These are phyloP conservation scores for Salix udensis DNA, from an alignment of 345 rosid species.

Conservation along the genomic window DNA sequence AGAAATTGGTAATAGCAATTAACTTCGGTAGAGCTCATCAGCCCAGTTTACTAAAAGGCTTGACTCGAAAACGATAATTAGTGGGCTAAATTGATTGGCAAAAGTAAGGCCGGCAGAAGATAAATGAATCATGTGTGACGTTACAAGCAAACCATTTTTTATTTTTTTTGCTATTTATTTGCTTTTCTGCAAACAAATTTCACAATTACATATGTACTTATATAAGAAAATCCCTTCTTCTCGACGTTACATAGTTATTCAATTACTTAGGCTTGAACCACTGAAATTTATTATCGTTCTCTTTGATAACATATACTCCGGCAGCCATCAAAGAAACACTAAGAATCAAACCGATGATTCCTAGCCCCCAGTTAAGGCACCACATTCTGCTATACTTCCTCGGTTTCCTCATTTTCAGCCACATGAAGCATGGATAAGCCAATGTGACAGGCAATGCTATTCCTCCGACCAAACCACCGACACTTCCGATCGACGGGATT, in stretches of 20 bases:
- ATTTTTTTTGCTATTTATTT: neutral
- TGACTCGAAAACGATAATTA: neutral
- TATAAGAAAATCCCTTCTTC: neutral
- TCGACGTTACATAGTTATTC: neutral
- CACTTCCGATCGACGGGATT: conserved; percentile 25
- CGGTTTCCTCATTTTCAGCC: conserved; percentile 36
- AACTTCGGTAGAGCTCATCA: neutral
- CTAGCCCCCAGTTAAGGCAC: conserved; percentile 32
- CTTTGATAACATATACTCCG: conserved; percentile 20
- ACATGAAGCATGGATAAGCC: conserved; percentile 40
- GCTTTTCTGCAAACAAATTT: neutral
- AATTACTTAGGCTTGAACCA: conserved; percentile 31
- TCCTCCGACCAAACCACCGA: conserved; percentile 34
- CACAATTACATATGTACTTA: neutral
- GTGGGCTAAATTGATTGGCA: neutral
- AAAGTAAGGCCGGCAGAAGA: neutral
- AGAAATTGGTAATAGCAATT: neutral
- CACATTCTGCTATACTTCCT: conserved; percentile 14
- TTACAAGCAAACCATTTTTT: neutral
- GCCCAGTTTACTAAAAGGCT: neutral
- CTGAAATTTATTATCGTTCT: conserved; percentile 20
- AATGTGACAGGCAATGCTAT: conserved; percentile 30
- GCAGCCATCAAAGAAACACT: conserved; percentile 21
- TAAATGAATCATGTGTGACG: neutral
- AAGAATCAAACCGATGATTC: conserved; percentile 25